A percentile compares a stretch with the other conserved stretches of the same genome.
These are phyloP conservation scores for Ophiosphaerella narmari DNA, from an alignment of 2,329 filamentous ascomycete species.

Conservation along the genomic window DNA sequence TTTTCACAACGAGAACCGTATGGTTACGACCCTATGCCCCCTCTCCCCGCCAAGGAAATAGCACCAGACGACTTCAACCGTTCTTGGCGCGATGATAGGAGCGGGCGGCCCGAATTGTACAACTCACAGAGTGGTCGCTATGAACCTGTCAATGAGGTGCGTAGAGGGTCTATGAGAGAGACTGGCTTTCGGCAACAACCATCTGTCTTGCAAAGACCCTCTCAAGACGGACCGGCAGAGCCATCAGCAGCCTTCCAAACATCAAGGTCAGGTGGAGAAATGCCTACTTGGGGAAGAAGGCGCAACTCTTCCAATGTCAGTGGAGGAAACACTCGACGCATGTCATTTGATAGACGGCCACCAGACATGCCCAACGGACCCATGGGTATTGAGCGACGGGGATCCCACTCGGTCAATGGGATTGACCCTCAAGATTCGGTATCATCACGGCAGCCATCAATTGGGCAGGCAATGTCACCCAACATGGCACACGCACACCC, in stretches of 20 bases:
- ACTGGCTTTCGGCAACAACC: slow-evolving; percentile 77
- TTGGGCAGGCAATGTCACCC: slow-evolving; percentile 37
- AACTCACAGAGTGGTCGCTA: slow-evolving; percentile 96
- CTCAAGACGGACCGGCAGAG: slow-evolving; percentile 71
- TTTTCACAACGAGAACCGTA: slow-evolving; percentile 61
- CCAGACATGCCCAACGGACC: slow-evolving; percentile 39
- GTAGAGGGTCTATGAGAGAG: slow-evolving; percentile 69
- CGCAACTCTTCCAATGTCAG: slow-evolving; percentile 91
- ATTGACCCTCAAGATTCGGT: slow-evolving; percentile 26
- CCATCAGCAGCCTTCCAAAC: slow-evolving; percentile 88
- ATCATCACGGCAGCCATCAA: slow-evolving; percentile 26
- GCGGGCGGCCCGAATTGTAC: slow-evolving; percentile 74
- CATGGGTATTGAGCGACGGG: slow-evolving; percentile 35
- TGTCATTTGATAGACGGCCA: slow-evolving; percentile 59
- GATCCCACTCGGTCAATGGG: slow-evolving; percentile 37
- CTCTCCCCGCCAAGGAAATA: slow-evolving; percentile 74
- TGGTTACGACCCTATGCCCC: slow-evolving; percentile 59
- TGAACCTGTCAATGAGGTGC: slow-evolving; percentile 79
- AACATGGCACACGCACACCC: slow-evolving; percentile 38
- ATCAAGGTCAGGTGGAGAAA: slow-evolving; percentile 69
- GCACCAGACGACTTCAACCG: slow-evolving; percentile 92
- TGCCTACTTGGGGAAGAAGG: slow-evolving; percentile 69
- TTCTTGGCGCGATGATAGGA: slow-evolving; percentile 75
- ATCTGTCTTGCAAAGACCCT: slow-evolving; percentile 75
- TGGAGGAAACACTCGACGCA: slow-evolving; percentile 74